Conservation (phyloP, 2,329 filamentous ascomycete species). For the Ophiognomonia clavigignenti-juglandacearum region DNA sequence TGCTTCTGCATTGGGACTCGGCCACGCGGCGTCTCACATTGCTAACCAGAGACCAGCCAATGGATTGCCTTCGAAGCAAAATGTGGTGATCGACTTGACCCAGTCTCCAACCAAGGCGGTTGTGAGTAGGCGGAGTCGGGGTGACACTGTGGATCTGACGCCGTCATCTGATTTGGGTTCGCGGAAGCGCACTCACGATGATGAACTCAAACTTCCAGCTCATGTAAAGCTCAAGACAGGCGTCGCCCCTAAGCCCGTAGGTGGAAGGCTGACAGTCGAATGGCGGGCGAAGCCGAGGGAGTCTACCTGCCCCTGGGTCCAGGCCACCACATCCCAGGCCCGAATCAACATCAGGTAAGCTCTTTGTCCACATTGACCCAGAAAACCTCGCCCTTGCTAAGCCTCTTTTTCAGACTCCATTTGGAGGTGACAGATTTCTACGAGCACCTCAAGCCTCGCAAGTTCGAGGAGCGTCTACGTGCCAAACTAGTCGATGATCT, state of each 20-base stretch:
- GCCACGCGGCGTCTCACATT: constrained; percentile 2
- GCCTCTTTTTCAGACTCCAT: constrained; percentile 59
- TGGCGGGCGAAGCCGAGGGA: constrained; percentile 45
- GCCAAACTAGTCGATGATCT: constrained; percentile 67
- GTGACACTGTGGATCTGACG: constrained; percentile 24
- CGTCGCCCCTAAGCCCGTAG: constrained; percentile 41
- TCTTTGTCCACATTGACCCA: not conserved
- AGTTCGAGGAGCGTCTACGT: constrained; percentile 74
- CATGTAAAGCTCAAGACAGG: constrained; percentile 50
- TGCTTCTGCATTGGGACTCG: not conserved
- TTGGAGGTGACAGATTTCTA: constrained; percentile 90
- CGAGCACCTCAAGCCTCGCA: constrained; percentile 70
- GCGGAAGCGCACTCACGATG: constrained; percentile 70
- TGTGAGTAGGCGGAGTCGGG: not conserved
- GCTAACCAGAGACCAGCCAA: not conserved
- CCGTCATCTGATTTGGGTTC: constrained; percentile 48
- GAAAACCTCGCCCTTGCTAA: constrained; percentile 1
- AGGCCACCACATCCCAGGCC: constrained; percentile 48
- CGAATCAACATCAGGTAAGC: constrained; percentile 16
- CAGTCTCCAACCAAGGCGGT: not conserved
- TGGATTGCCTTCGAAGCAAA: not conserved
- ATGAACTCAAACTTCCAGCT: constrained; percentile 57
- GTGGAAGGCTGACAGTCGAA: constrained; percentile 43
- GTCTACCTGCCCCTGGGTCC: constrained; percentile 59
- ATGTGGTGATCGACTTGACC: constrained; percentile 5